Evolutionary conservation across 1,284 basidiomycete species (phyloP), one percentile per base, ranked within the genome.

Genomic region (Vanrija pseudolonga): DNA sequence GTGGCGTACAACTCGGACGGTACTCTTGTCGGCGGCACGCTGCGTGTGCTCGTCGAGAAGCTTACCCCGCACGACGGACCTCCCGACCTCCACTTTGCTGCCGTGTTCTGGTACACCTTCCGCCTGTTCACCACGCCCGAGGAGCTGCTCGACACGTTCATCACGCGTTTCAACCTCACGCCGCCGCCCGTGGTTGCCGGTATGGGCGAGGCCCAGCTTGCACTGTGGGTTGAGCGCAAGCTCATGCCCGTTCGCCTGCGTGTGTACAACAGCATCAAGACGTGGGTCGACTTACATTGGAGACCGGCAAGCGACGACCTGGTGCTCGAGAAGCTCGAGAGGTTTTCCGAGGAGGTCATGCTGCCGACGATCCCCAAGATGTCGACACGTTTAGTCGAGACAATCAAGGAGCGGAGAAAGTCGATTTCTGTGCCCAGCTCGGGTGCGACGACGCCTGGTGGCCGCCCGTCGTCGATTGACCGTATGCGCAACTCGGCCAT

Each of bases 61-160:
- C 88, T 98, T 86, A 95, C 94, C n/a, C 90, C 93, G 3, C 90
- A 95, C 68, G 90, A 93, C 67, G 86, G 86, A 46, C 75, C 77
- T 55, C 88, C 90, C 28, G 93, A 98, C 65, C 80, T 86, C 17
- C 84, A 84, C 0, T 93, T 97, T 69, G 82, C 86, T 22, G 84
- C 86, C 1, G 87, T 94, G 17, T 98, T 98, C 79, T 95, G 94
- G 81, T 80, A 94, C 68, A 96, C 93, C 1, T 98, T 98, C 81
- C 84, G 95, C n/a, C 77, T 97, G 60, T 98, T 97, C 76, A 85
- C 88, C 1, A 84, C 86, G 0, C 89, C 95, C 0, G 55, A 76
- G 7, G 86, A 89, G 55, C 82, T 98, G 26, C 82, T 89, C 2
- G 83, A 88, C 11, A 81, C 85, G 0, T 78, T 98, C 52, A 85